Evolutionary conservation across 2,329 filamentous ascomycete genomes (phyloP).

Genomic region (Lachnellula arida): DNA sequence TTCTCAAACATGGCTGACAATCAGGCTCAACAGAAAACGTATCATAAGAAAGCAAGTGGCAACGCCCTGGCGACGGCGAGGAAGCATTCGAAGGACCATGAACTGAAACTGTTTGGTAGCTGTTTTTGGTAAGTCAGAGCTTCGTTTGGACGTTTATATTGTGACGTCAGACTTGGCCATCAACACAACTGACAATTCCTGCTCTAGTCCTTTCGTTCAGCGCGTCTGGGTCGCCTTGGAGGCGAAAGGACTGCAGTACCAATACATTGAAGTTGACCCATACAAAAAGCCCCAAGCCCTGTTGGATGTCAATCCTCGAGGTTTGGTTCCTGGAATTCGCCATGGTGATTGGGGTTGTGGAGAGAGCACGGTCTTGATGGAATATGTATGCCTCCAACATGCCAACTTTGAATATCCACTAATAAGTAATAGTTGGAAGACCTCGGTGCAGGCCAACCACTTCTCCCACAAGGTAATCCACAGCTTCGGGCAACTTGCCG

Average conservation of each 20-base stretch:
- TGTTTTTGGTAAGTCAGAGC: conserved; percentile 66
- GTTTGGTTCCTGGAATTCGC: conserved; percentile 69
- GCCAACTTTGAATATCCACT: background rate
- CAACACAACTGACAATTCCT: conserved; percentile 6
- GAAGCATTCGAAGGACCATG: conserved; percentile 63
- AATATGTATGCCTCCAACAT: conserved; percentile 58
- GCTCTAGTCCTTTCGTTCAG: conserved; percentile 68
- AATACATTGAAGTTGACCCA: conserved; percentile 82
- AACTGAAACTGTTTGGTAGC: conserved; percentile 74
- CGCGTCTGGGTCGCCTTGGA: conserved; percentile 87
- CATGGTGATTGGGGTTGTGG: conserved; percentile 79
- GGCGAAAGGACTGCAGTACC: conserved; percentile 70
- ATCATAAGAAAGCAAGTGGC: conserved; percentile 69
- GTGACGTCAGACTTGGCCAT: conserved; percentile 14
- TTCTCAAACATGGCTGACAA: conserved; percentile 40
- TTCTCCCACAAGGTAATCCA: conserved; percentile 61
- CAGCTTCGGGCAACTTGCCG: conserved; percentile 69
- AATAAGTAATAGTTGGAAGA: conserved; percentile 61
- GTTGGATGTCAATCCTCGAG: conserved; percentile 70
- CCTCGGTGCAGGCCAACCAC: conserved; percentile 50
- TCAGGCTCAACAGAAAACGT: conserved; percentile 57
- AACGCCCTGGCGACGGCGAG: conserved; percentile 63
- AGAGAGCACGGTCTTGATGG: conserved; percentile 76
- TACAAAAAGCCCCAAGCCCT: conserved; percentile 68
- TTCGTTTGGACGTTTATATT: background rate